Base-by-base conservation (phyloP, 306 rosid genomes). In the Dalbergia oliveri region DNA sequence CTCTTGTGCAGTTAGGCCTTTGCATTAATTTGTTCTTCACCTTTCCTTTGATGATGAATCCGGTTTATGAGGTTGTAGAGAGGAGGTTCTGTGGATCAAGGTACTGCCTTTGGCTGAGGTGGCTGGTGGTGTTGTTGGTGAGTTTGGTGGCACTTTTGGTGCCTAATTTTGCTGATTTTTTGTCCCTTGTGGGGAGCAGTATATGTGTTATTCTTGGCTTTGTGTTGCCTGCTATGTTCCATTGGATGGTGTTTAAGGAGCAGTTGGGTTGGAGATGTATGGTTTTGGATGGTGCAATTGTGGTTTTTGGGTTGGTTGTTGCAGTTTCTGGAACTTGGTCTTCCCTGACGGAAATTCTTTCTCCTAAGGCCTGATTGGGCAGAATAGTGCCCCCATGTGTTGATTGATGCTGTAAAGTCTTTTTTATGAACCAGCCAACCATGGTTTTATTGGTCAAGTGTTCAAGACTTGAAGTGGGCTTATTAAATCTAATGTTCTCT, bases 161-260 rank as follows among this genome's bases (percentile, higher is more conserved):
- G 84, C 97, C 97, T 3, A 92, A 92, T 76, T 92, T 92, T 83
- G 93, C 94, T 2, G 97, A 90, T 65, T 92, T 92, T 77, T 21
- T 92, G 69, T 88, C 97, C 15, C 79, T 90, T 62, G 94, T 92
- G 10, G 93, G 97, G 16, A 92, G 97, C 58, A 86, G 93, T 34
- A 85, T 92, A 3, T 92, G 94, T 84, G 90, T 90, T 69, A 45
- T 85, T 16, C 78, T 92, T 51, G 77, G 94, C 3, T 92, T 92
- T 78, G 93, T 90, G 64, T 85, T 92, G 79, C 94, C 94, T 39
- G 91, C 97, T 1, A 6, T 90, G 85, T 92, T 92, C 65, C 94
- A 92, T 76, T 79, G 72, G 78, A 6, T 90, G 3, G 93, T 82
- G 75, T 92, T 90, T 34, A 92, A 84, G 89, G 88, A 84, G 0